phyloP scores from a whole-genome alignment of 192 early-diverging fungal genomes.

The Linnemannia hyalina region DNA sequence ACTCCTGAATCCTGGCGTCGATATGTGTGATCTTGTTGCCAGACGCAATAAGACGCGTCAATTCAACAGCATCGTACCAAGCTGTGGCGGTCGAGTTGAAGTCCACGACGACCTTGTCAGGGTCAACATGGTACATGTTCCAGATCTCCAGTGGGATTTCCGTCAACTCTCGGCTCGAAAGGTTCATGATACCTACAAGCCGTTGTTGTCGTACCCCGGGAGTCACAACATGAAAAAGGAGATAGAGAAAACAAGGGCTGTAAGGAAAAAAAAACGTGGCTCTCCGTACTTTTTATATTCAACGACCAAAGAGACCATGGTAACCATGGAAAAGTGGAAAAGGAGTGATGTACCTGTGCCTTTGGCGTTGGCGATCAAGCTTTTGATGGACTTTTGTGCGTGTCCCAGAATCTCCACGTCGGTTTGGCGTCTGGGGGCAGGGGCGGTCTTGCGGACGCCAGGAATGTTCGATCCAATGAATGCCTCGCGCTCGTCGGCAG shows the following conservation, averaged over 20 bases:
- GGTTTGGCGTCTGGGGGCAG: constrained; percentile 28
- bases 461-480: constrained; percentile 45
- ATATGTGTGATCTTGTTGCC: constrained; percentile 64
- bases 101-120: constrained; percentile 61
- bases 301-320: neutral
- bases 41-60: constrained; percentile 64
- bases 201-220: neutral
- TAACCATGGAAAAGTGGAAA: no score
- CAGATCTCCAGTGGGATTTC: constrained; percentile 64
- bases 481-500: constrained; percentile 40
- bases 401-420: constrained; percentile 53
- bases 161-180: constrained; percentile 62
- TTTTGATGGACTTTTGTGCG: constrained; percentile 55
- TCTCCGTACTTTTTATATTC: neutral
- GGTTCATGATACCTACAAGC: constrained; percentile 60
- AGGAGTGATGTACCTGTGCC: constrained; percentile 22
- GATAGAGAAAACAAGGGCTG: neutral
- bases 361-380: constrained; percentile 56
- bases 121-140: constrained; percentile 71
- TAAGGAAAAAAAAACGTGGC: neutral
- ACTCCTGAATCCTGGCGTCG: constrained; percentile 64
- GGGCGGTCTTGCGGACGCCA: constrained; percentile 30
- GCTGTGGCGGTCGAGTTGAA: constrained; percentile 56
- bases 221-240: neutral
- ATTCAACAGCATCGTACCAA: constrained; percentile 68